Evolutionary conservation across 1,139 yeast genomes (phyloP).

Genomic region (Taphrina communis): DNA sequence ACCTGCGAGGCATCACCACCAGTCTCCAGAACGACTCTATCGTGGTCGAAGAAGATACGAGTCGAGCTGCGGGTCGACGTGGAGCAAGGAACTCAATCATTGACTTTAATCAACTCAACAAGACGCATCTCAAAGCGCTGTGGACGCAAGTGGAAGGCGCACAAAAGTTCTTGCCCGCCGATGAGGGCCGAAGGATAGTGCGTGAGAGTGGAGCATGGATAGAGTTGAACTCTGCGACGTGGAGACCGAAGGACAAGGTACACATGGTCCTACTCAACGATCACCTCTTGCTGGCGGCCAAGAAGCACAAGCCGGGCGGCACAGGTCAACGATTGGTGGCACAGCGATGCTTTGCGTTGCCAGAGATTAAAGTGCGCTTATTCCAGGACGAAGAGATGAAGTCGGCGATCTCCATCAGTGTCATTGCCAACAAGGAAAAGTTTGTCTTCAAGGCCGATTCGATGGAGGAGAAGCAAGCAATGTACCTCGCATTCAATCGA

Average conservation of each 20-base stretch:
- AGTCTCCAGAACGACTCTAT: conserved; percentile 38
- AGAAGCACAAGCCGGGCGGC: conserved; percentile 53
- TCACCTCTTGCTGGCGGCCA: conserved; percentile 73
- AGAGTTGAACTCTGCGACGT: conserved; percentile 84
- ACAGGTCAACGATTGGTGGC: conserved; percentile 60
- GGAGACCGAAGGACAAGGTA: conserved; percentile 78
- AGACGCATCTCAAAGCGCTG: conserved; percentile 69
- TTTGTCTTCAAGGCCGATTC: conserved; percentile 72
- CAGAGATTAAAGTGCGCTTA: conserved; percentile 64
- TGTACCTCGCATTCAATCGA: conserved; percentile 47
- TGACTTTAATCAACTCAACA: conserved; percentile 82
- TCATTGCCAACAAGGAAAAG: conserved; percentile 51
- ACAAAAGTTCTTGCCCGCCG: conserved; percentile 74
- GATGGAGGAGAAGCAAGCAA: conserved; percentile 62
- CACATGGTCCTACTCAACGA: conserved; percentile 82
- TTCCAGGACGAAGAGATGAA: conserved; percentile 44
- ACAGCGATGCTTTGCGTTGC: conserved; percentile 77
- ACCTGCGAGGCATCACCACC: conserved; percentile 33
- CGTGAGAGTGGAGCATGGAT: conserved; percentile 85
- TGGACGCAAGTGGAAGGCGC: conserved; percentile 91
- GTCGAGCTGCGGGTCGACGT: conserved; percentile 26
- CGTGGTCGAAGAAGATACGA: conserved; percentile 18
- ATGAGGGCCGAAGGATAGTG: conserved; percentile 81
- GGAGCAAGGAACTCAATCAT: conserved; percentile 64
- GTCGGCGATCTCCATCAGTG: conserved; percentile 25